phyloP scores from a whole-genome alignment of 805 yeast genomes.

The Saturnispora quitensis region DNA sequence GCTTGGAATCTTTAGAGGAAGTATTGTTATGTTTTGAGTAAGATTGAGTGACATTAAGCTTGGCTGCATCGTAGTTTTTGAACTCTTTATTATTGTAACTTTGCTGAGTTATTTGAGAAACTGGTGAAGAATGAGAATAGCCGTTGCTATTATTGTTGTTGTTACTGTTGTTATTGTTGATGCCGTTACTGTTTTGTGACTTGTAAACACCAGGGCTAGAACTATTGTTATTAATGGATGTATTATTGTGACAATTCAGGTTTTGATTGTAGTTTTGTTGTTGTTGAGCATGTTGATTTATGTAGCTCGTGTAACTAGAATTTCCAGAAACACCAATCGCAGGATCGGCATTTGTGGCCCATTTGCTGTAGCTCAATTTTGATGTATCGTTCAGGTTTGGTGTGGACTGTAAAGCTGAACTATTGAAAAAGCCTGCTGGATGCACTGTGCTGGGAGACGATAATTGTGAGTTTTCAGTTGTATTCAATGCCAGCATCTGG shows the following conservation, averaged over 20 bases:
- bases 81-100: background rate
- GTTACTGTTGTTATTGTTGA: background rate
- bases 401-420: background rate
- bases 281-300: background rate
- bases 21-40: background rate
- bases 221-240: background rate
- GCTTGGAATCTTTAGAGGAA: conserved; percentile 1
- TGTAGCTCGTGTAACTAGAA: background rate
- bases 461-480: conserved; percentile 12
- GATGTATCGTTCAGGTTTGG: background rate
- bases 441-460: conserved; percentile 5
- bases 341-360: background rate
- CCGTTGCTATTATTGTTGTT: background rate
- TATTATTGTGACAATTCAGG: background rate
- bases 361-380: conserved; percentile 3
- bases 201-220: background rate
- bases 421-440: background rate
- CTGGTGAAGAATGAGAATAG: background rate
- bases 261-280: background rate
- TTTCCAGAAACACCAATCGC: background rate
- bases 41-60: background rate
- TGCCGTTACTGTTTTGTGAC: background rate
- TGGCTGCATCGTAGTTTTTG: background rate
- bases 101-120: conserved; percentile 1
- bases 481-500: conserved; percentile 20